Conservation (phyloP, 2,329 filamentous ascomycete genomes). For the Meredithiella fracta region DNA sequence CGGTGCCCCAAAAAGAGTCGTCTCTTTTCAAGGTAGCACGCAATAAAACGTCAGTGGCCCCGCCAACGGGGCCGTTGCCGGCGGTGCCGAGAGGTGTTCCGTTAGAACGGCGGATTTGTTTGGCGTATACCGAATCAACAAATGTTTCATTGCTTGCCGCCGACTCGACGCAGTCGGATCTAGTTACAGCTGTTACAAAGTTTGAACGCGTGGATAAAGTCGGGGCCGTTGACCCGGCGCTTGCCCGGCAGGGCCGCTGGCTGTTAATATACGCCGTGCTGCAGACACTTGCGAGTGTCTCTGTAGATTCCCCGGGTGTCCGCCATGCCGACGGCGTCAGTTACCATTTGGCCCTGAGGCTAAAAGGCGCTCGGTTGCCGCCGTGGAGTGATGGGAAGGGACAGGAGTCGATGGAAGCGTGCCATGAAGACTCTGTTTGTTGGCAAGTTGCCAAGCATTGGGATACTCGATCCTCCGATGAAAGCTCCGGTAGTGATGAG, state of each 20-base stretch:
- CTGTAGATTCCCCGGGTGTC: conserved; percentile 38
- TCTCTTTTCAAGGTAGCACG: conserved; percentile 20
- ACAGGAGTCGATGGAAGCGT: not conserved
- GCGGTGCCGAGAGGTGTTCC: not conserved
- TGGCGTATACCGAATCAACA: conserved; percentile 43
- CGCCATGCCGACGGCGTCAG: conserved; percentile 35
- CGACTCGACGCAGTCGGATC: conserved; percentile 33
- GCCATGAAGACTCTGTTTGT: conserved; percentile 36
- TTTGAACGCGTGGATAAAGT: conserved; percentile 40
- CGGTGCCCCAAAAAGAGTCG: not conserved
- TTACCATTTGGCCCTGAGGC: conserved; percentile 40
- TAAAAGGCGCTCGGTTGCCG: conserved; percentile 34
- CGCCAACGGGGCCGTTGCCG: conserved; percentile 9
- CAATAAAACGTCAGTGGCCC: conserved; percentile 17
- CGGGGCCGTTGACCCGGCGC: conserved; percentile 34
- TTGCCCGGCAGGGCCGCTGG: conserved; percentile 43
- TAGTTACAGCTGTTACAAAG: conserved; percentile 38
- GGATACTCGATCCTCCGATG: not conserved
- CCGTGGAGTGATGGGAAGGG: conserved; percentile 32
- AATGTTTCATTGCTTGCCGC: conserved; percentile 41
- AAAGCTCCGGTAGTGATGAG: too few relatives aligned
- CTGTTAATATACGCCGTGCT: conserved; percentile 43
- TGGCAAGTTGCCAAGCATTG: conserved; percentile 25
- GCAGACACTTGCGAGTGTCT: conserved; percentile 42
- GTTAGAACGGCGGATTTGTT: conserved; percentile 34